Base-by-base conservation (phyloP, 106 monocot species). In the Dendrobium nobile region DNA sequence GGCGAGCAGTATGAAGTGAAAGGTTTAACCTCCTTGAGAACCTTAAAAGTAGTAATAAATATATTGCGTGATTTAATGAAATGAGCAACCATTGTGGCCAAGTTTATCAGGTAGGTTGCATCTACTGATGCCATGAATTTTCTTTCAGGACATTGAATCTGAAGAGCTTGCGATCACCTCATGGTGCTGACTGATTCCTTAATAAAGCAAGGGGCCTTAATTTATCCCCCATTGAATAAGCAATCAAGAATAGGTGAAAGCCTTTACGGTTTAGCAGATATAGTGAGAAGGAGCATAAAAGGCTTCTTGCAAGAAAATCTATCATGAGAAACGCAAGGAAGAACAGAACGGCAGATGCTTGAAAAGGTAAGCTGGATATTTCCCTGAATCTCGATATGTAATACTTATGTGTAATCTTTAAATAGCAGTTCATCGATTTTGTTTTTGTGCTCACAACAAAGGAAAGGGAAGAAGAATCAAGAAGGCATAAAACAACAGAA, bases 321-420 rank as follows among this genome's bases (percentile, higher is more conserved):
- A 93, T 99, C 7, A 99, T 99, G 98, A 99, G 89, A 99, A 95
- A 54, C 95, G 98, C 77, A 99, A 99, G 82, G 98, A 99, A 82
- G 98, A 99, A 58, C 95, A 95, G 98, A 99, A 43, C 83, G 98
- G 10, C 92, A 91, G 73, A 95, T 99, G 92, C 87, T 95, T 67
- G 91, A 99, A 86, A 91, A 89, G 92, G 98, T 99, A 86, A 45
- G 33, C 28, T 77, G 9, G 61, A 18, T 33, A 51, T 67, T 31
- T 68, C 45, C 40, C 42, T 68, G 77, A 4, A 9, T 13, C 51
- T 13, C 51, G 51, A 51, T 51, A 45, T 74, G 72, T 77, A 54
- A 3, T 9, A 27, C 24, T 33, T 79, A 5, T 3, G 5, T 80
- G 40, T 28, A 54, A 51, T 26, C 31, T 19, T 37, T 47, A 17